Conservation (phyloP, 208 protist genomes). For the Acanthamoeba rhysodes region DNA sequence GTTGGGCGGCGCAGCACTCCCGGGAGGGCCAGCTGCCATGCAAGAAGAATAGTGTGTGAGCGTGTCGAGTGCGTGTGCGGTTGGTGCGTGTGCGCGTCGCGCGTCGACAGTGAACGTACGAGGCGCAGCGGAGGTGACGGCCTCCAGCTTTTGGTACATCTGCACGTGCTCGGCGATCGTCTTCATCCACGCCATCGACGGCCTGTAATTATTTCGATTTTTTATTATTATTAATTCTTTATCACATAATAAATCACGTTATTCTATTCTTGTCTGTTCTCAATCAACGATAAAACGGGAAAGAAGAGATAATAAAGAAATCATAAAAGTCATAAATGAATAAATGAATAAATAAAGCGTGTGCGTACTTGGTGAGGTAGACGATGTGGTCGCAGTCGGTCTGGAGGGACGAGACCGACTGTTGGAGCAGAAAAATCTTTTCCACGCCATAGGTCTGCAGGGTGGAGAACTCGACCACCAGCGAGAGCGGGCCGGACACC, state of each 20-base stretch:
- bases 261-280: background rate
- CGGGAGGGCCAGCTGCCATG: background rate
- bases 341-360: background rate
- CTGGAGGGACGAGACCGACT: constrained; percentile 13
- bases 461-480: constrained; percentile 56
- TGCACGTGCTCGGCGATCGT: constrained; percentile 41
- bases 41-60: background rate
- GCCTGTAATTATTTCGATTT: background rate
- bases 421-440: constrained; percentile 38
- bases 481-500: constrained; percentile 19
- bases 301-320: background rate
- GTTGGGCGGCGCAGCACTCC: background rate
- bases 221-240: too few relatives aligned
- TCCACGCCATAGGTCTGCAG: constrained; percentile 64
- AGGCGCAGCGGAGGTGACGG: background rate
- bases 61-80: background rate
- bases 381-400: constrained; percentile 55
- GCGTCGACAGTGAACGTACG: background rate
- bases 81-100: too few relatives aligned
- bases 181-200: constrained; percentile 47
- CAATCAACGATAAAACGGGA: too few relatives aligned
- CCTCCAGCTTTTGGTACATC: constrained; percentile 28
- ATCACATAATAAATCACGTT: background rate
- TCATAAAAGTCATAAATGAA: background rate
- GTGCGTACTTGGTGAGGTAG: constrained; percentile 4